Base-by-base conservation (phyloP, 2,329 filamentous ascomycete genomes). In the Chalaropsis thielavioides region DNA sequence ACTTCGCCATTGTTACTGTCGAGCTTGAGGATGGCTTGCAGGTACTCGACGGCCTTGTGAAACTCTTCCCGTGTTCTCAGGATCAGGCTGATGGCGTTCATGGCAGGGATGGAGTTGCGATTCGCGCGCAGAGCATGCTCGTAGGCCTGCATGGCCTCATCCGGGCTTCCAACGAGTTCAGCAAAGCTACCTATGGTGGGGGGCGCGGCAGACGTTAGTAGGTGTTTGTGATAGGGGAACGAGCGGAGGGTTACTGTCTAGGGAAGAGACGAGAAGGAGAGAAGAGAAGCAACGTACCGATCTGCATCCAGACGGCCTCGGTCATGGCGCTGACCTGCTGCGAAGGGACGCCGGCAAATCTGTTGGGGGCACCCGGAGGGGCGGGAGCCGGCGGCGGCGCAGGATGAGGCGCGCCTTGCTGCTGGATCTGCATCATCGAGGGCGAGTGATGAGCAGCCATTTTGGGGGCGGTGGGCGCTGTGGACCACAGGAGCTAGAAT, bases 71-170 rank as follows among this genome's bases (percentile, higher is more conserved):
- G 90, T 44, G 89, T 92, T 70, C 95, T 86, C 67, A 96, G 80
- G 68, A 97, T 94, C 74, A 89, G 85, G 67, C 92, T 94, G 69
- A 97, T 96, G 68, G 91, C 89, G 70, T 91, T 95, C 89, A 97
- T 92, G 38, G 94, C 94, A 0, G 85, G 83, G 61, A 94, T 87
- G 19, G 92, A 97, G 78, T 89, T 90, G 59, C 85, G 83, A 73
- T 97, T 97, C 74, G 92, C 89, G 70, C 84, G 83, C 68, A 97
- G 81, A 51, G 92, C 94, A 73, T 89, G 87, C 75, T 97, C 91
- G 75, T 96, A 99, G 56, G 92, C 89, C 69, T 84, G 81, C 79
- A 94, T 89, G 62, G 92, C 92, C 72, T 92, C 90, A 68, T 97
- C 92, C 54, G 89, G 80, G 71, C 94, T 89, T 69, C 90, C 89